Evolutionary conservation across 352 stramenopile genomes (phyloP), one percentile per base, ranked within the genome.

Genomic region (Pythium aristosporum): DNA sequence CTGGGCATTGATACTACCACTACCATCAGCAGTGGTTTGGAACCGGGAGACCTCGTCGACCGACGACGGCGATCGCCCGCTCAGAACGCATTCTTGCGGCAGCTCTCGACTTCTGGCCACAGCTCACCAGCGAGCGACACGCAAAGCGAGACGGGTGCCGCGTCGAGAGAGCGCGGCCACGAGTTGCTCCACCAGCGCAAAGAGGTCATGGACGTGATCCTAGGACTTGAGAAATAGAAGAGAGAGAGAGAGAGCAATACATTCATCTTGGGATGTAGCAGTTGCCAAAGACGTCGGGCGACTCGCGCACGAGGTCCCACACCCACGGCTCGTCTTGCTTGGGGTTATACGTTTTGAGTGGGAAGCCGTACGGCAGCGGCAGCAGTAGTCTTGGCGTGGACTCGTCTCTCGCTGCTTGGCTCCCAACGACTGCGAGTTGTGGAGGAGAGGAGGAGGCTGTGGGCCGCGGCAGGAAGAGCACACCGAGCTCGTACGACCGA

Each of bases 261-360:
- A 61, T 30, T 65, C 61, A 71, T 36, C 49, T 64, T 18, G 80
- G 82, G 21, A 90, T 80, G 54, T 94, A 94, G 57, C 73, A 80
- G 58, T 71, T 84, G 25, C 86, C 86, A 41, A 86, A 93, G 16
- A 87, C 65, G 61, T 94, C 86, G 13, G 77, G 76, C 4, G 76
- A 76, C 34, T 91, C 79, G 57, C 82, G 82, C 18, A 80, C 69
- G 34, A 91, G 63, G 44, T 94, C 84, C 86, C 86, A 94, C 10
- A 91, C 71, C 86, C 86, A 94, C 8, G 86, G 86, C 55, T 92
- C 84, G 37, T 94, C 86, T 20, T 71, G 59, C 57, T 76, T 84
- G 9, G 82, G 76, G 25, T 92, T 65, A 63, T 92, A 94, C 10
- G 78, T 86, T 48, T 68, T 75, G 64, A 91, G 57, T 11, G 86